Conservation (phyloP, 768 basidiomycete species). For the Termitomyces bulborhizus region DNA sequence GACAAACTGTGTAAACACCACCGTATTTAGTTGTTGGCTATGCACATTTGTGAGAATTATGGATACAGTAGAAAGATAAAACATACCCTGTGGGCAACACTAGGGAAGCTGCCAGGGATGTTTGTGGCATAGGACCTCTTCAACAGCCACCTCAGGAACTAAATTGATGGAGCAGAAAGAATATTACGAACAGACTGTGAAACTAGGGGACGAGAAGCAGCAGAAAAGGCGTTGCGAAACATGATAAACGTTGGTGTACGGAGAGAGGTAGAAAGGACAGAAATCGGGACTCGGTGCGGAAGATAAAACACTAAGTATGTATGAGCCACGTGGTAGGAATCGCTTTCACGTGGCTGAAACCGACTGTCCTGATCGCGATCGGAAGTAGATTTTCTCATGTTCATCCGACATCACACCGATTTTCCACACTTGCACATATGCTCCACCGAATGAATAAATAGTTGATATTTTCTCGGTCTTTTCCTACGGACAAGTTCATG, state of each 20-base stretch:
- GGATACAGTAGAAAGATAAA: slow-evolving; percentile 11
- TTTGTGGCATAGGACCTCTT: slow-evolving; percentile 66
- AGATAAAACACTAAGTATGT: slow-evolving; percentile 6
- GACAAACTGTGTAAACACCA: slow-evolving; percentile 80
- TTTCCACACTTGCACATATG: too few species aligned
- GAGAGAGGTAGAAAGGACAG: slow-evolving; percentile 15
- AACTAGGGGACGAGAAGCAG: slow-evolving; percentile 47
- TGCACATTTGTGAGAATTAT: slow-evolving; percentile 5
- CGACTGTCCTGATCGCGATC: not conserved
- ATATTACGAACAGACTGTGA: slow-evolving; percentile 41
- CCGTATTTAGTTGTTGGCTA: slow-evolving; percentile 88
- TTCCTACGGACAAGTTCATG: not conserved
- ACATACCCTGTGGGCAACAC: slow-evolving; percentile 63
- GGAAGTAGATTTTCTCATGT: not conserved
- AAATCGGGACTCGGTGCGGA: slow-evolving; percentile 22
- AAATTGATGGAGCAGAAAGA: not conserved
- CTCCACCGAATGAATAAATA: too few species aligned
- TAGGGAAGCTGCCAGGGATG: slow-evolving; percentile 73
- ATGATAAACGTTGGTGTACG: slow-evolving; percentile 36
- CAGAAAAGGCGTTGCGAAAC: slow-evolving; percentile 61
- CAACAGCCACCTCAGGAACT: slow-evolving; percentile 1
- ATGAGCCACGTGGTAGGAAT: slow-evolving; percentile 9
- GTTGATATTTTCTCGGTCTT: not conserved
- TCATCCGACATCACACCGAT: not conserved
- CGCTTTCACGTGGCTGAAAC: slow-evolving; percentile 9